These are phyloP conservation scores for Salix arbutifolia DNA, from an alignment of 345 rosid species.

Conservation along the genomic window DNA sequence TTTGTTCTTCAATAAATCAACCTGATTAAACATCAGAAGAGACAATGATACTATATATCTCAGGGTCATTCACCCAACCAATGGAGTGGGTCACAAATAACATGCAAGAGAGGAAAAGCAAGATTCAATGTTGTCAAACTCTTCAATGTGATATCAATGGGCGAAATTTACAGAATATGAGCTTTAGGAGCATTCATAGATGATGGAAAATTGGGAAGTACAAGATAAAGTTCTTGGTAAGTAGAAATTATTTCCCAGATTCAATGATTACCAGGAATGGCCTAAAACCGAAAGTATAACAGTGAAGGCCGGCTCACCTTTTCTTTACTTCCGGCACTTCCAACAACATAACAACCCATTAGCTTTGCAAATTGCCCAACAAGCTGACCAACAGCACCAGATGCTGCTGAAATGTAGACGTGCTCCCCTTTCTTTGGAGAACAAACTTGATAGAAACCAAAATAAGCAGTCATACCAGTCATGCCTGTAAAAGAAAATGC, in stretches of 20 bases:
- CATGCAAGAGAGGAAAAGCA: background rate
- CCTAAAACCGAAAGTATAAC: background rate
- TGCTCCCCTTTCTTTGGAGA: constrained; percentile 16
- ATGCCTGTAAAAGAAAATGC: constrained; percentile 1
- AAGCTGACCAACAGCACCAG: constrained; percentile 22
- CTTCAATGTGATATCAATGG: no score
- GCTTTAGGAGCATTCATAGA: no score
- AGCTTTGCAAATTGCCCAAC: constrained; percentile 18
- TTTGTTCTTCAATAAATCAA: constrained; percentile 51
- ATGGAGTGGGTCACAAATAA: background rate
- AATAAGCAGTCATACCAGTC: constrained; percentile 16
- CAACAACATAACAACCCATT: constrained; percentile 16
- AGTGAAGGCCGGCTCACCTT: constrained; percentile 1
- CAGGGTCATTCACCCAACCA: background rate
- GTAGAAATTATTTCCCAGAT: background rate
- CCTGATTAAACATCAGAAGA: constrained; percentile 13
- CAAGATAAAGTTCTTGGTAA: background rate
- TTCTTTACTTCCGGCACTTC: constrained; percentile 15
- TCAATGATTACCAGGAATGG: background rate
- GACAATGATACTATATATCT: background rate
- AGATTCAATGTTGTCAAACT: no score
- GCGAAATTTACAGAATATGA: no score
- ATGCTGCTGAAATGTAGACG: constrained; percentile 14
- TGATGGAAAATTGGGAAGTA: no score
- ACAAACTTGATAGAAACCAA: constrained; percentile 11